Percentiles rank a stretch among this genome's conserved stretches.
These are phyloP conservation scores for Lactifluus volemus DNA, from an alignment of 768 basidiomycete genomes.

Conservation along the genomic window DNA sequence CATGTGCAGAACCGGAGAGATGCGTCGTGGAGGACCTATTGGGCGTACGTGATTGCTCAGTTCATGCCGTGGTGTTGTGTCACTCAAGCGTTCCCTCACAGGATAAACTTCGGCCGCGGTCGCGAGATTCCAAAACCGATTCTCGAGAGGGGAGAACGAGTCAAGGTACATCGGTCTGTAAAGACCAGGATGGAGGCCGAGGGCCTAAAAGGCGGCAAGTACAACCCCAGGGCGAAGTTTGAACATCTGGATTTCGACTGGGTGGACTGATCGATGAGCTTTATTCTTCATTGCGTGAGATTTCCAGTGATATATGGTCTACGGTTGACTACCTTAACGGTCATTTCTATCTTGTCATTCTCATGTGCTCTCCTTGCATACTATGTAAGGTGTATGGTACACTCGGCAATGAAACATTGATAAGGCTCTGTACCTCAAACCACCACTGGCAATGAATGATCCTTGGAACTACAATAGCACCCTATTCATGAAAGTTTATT, in stretches of 20 bases:
- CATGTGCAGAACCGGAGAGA: background rate
- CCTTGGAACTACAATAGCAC: too few relatives aligned
- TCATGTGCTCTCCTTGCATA: too few relatives aligned
- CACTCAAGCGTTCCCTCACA: background rate
- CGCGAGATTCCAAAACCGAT: background rate
- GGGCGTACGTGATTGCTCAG: background rate
- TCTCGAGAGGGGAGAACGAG: background rate
- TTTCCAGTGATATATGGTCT: too few relatives aligned
- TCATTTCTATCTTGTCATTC: too few relatives aligned
- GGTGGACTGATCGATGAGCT: slow-evolving; percentile 19
- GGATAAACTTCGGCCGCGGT: background rate
- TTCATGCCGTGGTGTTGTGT: background rate
- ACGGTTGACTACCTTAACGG: too few relatives aligned
- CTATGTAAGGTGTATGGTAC: too few relatives aligned
- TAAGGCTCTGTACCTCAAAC: too few relatives aligned
- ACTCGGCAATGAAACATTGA: too few relatives aligned
- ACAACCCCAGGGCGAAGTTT: slow-evolving; percentile 26
- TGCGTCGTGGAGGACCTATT: background rate
- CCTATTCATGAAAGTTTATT: too few relatives aligned
- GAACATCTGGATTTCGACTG: slow-evolving; percentile 14
- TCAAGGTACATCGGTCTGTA: slow-evolving; percentile 4
- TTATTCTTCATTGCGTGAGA: too few relatives aligned
- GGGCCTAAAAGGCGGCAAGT: slow-evolving; percentile 23
- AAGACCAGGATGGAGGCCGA: slow-evolving; percentile 10
- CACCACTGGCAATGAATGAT: too few relatives aligned